A percentile compares a stretch with the other conserved stretches of the same genome.
phyloP scores from a whole-genome alignment of 345 rosid genomes.

The Alliaria petiolata region DNA sequence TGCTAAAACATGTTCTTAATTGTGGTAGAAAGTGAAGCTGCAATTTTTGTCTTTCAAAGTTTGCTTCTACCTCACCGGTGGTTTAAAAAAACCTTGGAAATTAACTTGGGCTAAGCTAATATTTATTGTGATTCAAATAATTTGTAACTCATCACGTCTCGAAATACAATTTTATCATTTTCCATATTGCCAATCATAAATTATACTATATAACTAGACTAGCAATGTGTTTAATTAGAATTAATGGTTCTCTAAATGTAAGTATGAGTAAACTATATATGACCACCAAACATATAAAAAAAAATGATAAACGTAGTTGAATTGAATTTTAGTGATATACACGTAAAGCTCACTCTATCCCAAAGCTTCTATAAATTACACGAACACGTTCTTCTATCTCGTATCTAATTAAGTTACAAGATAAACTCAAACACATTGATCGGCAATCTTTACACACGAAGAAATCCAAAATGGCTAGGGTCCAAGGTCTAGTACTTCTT shows the following conservation, averaged over 20 bases:
- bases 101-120: not conserved
- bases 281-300: not conserved
- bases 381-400: not conserved
- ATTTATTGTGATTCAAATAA: not conserved
- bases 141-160: not conserved
- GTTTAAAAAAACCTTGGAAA: not conserved
- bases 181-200: not conserved
- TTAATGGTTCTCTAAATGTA: not conserved
- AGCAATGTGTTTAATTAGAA: not conserved
- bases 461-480: conserved; percentile 16
- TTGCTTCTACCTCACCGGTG: not conserved
- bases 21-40: no score
- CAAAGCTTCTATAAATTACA: conserved; percentile 29
- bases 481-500: conserved; percentile 17
- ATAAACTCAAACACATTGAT: not conserved
- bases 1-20: no score
- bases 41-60: not conserved
- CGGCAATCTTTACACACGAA: not conserved
- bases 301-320: not conserved
- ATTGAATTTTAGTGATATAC: conserved; percentile 15
- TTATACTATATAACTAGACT: not conserved
- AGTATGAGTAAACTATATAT: not conserved
- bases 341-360: conserved; percentile 21
- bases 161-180: not conserved
- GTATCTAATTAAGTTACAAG: not conserved